Evolutionary conservation across 129 eudicot species (phyloP), one percentile per base, ranked within the genome.

Genomic region (Ambrosia trifida): DNA sequence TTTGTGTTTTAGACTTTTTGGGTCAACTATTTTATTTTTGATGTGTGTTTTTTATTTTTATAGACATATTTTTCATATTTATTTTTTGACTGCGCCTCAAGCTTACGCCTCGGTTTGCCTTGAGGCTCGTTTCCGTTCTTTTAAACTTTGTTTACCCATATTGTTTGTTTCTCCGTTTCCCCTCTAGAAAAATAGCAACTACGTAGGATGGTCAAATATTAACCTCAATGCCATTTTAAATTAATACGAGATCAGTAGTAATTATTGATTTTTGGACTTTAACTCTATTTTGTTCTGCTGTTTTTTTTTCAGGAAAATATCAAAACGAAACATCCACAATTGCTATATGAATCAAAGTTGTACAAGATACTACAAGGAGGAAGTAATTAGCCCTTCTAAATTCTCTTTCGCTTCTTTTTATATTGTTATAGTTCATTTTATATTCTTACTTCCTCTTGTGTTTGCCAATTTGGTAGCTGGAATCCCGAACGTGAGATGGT

Each of bases 321-420:
- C 78, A 90, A 88, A 80, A 95, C 99, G 12, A 95, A 88, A 80
- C 99, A 95, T 80, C 99, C 99, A 52, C 99, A 90, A 33, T 74
- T 95, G 82, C 76, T 90, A 43, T 95, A 95, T 35, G 99, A 95
- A 74, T 88, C 97, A 3, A 95, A 95, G 82, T 40, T 95, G 79
- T 95, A 95, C 84, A 95, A 90, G 81, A 74, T 95, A 71, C 88
- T 95, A 45, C 97, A 90, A 64, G 99, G 97, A 88, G 99, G 99
- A 90, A 90, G 99, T 95, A 95, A 82, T 79, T 63, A 78, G 20
- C 61, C 68, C 64, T 64, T 40, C 30, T 30, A 50, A 49, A 14
- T 65, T 59, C 28, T 14, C 11, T 41, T 66, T 72, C 5, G 51
- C 38, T 68, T 58, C 47, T 43, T 38, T 38, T 59, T 64, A 17